Evolutionary conservation across 768 basidiomycete species (phyloP), one percentile per base, ranked within the genome.

Genomic region (Exsudoporus frostii): DNA sequence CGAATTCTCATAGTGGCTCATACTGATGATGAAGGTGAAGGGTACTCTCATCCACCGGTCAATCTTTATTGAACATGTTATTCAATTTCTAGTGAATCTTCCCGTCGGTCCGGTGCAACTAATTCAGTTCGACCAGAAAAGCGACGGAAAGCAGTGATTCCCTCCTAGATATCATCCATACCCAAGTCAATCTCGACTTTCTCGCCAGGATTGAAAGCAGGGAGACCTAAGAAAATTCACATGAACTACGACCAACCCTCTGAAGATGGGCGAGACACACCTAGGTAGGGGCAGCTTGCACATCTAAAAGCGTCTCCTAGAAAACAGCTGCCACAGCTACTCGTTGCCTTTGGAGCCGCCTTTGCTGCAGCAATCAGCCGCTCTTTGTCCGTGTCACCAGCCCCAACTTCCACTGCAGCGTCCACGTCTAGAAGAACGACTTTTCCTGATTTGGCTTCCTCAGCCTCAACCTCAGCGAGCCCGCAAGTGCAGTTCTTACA

Each of bases 401-500:
- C 77, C 55, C 81, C 87, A 47, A 72, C 74, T 36, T 87, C 76
- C 50, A 78, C 75, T 2, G 85, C 86, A 52, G 75, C 73, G 58
- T 83, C 78, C 24, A 74, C 72, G 14, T 85, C 86, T 43, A 92
- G 71, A 45, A 91, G 57, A 34, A 92, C 84, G 8, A 91, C 80
- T 59, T 80, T 84, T 58, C 76, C 76, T 42, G 68, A 72, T 57
- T 68, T 74, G 52, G 74, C 68, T 71, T 98, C 93, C 68, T 93
- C 90, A 51, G 84, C 88, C 70, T 97, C 92, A 17, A 96, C 68
- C 76, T 98, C 97, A 17, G 90, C 87, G 52, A 99, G 79, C n/a
- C 97, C 97, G 65, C 97, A 99, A 3, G 92, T 83, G 72, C 97
- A 99, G 67, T 83, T 84, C 75, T 98, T 98, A 81, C 97, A 99